Evolutionary conservation across 345 rosid species (phyloP).

Genomic region (Stellera chamaejasme): DNA sequence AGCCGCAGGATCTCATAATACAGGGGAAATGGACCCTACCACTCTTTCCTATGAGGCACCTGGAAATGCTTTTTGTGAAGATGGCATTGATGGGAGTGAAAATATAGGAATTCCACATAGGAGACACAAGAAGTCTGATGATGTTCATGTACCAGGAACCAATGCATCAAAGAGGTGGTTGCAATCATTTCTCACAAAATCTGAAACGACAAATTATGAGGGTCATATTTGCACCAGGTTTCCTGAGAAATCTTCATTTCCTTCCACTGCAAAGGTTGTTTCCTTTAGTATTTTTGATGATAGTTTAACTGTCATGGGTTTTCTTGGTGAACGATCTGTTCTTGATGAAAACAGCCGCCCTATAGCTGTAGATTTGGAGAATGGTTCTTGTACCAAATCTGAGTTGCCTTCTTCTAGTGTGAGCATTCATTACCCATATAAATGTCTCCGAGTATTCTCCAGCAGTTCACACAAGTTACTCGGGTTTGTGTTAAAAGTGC

Average conservation of each 20-base stretch:
- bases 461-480: slow-evolving; percentile 59
- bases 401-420: slow-evolving; percentile 25
- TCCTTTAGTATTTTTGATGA: slow-evolving; percentile 60
- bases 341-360: slow-evolving; percentile 20
- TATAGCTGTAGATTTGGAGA: slow-evolving; percentile 21
- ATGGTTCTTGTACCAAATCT: slow-evolving; percentile 21
- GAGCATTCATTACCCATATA: slow-evolving; percentile 28
- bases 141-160: slow-evolving; percentile 23
- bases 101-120: slow-evolving; percentile 13
- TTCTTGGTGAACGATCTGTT: slow-evolving; percentile 24
- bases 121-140: slow-evolving; percentile 15
- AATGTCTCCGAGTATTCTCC: slow-evolving; percentile 71
- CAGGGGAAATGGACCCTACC: slow-evolving; percentile 15
- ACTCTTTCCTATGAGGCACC: slow-evolving; percentile 22
- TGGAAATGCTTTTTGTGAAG: slow-evolving; percentile 17
- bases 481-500: slow-evolving; percentile 63
- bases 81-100: slow-evolving; percentile 16
- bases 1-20: slow-evolving; percentile 16
- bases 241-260: slow-evolving; percentile 60
- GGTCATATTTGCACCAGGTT: slow-evolving; percentile 57
- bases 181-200: slow-evolving; percentile 56
- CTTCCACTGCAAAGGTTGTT: slow-evolving; percentile 70
- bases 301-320: slow-evolving; percentile 32
- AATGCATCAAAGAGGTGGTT: slow-evolving; percentile 64
- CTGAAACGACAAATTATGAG: slow-evolving; percentile 48